Conservation (phyloP, 257 asterid species). For the Leptodermis oblonga region DNA sequence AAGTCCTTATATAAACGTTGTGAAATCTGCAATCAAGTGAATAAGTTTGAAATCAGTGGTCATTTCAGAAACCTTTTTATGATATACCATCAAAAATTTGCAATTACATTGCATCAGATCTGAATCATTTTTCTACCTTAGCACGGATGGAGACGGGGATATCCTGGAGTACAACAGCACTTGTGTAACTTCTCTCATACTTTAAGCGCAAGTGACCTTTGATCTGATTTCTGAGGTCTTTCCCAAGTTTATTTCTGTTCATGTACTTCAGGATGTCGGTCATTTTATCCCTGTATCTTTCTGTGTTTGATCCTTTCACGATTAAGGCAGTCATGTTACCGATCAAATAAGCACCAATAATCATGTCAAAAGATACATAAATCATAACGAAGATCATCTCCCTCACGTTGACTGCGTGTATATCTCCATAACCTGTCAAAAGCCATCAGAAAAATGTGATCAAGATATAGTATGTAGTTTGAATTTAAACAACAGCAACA, state of each 20-base stretch:
- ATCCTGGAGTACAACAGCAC: constrained; percentile 74
- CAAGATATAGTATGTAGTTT: too few relatives aligned
- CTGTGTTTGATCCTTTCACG: constrained; percentile 93
- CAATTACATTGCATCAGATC: not conserved
- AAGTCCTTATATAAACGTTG: constrained; percentile 62
- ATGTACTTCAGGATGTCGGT: constrained; percentile 70
- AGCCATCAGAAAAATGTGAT: not conserved
- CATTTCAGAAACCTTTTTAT: not conserved
- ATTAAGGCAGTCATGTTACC: constrained; percentile 99
- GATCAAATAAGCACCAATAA: constrained; percentile 86
- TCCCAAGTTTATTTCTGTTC: constrained; percentile 76
- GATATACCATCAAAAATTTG: not conserved
- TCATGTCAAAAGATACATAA: constrained; percentile 87
- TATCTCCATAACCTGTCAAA: constrained; percentile 84
- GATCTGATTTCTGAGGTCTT: constrained; percentile 67
- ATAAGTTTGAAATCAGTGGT: not conserved
- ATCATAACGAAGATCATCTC: constrained; percentile 95
- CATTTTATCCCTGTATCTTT: constrained; percentile 82
- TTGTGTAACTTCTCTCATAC: constrained; percentile 83
- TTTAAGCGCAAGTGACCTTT: constrained; percentile 89
- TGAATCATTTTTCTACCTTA: constrained; percentile 39
- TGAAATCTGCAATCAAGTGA: constrained; percentile 58
- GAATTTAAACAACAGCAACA: not conserved
- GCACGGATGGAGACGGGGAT: constrained; percentile 86
- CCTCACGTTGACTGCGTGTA: constrained; percentile 88